Conservation (phyloP, 179 eudicot species). For the Camellia oleifera region DNA sequence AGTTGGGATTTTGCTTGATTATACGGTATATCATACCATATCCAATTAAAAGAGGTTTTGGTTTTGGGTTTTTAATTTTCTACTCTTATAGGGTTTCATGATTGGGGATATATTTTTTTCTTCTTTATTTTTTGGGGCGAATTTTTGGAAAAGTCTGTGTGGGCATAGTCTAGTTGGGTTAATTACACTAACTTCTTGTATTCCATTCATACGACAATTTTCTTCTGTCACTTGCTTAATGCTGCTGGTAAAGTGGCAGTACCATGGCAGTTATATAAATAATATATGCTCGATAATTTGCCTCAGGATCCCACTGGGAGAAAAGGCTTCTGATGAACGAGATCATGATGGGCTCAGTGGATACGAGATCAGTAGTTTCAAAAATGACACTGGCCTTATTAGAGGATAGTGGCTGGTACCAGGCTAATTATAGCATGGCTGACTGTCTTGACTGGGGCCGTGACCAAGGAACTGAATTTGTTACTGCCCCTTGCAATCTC, state of each 20-base stretch:
- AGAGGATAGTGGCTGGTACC: constrained; percentile 98
- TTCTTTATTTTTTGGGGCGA: too few relatives aligned
- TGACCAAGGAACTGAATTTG: constrained; percentile 25
- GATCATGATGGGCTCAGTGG: constrained; percentile 98
- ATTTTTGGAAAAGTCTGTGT: too few relatives aligned
- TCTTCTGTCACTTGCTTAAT: neutral
- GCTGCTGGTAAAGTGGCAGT: neutral
- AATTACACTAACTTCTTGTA: too few relatives aligned
- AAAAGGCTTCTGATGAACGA: constrained; percentile 98
- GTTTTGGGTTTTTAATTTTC: too few relatives aligned
- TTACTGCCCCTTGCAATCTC: too few relatives aligned
- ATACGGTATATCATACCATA: too few relatives aligned
- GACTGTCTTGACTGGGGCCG: constrained; percentile 93
- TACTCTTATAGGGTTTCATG: too few relatives aligned
- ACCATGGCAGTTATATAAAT: constrained; percentile 17
- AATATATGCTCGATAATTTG: constrained; percentile 11
- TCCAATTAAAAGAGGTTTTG: too few relatives aligned
- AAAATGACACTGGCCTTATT: constrained; percentile 88
- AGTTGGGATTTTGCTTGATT: too few relatives aligned
- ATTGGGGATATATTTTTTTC: too few relatives aligned
- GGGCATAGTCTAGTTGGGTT: too few relatives aligned
- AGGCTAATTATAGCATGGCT: constrained; percentile 95
- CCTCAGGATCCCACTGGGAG: constrained; percentile 97
- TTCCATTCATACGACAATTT: neutral
- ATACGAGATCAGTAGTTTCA: constrained; percentile 93